Percentiles rank a stretch among this genome's conserved stretches.
Evolutionary conservation across 257 asterid species (phyloP).

Genomic region (Leonotis leonurus): DNA sequence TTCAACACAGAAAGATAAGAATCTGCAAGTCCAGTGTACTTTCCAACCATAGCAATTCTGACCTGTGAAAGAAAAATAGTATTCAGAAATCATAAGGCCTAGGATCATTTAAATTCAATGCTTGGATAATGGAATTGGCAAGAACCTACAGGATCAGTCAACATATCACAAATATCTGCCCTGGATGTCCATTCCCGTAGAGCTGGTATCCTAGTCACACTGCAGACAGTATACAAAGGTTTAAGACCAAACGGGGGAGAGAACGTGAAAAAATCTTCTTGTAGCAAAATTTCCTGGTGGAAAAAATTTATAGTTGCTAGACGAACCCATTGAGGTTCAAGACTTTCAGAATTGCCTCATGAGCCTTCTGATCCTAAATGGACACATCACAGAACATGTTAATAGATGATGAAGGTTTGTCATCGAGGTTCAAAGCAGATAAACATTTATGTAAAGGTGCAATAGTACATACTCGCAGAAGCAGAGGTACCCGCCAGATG

Average conservation of each 20-base stretch:
- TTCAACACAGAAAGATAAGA: slow-evolving; percentile 71
- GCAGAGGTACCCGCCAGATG: slow-evolving; percentile 86
- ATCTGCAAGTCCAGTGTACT: slow-evolving; percentile 74
- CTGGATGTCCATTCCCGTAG: slow-evolving; percentile 77
- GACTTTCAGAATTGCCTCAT: slow-evolving; percentile 81
- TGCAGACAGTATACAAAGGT: slow-evolving; percentile 17
- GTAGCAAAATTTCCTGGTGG: slow-evolving; percentile 2
- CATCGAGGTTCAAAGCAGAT: slow-evolving; percentile 3
- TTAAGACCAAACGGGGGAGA: background rate
- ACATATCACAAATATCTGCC: slow-evolving; percentile 61
- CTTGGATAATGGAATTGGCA: slow-evolving; percentile 8
- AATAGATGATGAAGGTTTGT: background rate
- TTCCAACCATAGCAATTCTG: slow-evolving; percentile 82
- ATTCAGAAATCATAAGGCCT: slow-evolving; percentile 5
- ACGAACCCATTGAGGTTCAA: slow-evolving; percentile 64
- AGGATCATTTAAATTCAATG: slow-evolving; percentile 1
- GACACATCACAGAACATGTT: slow-evolving; percentile 6
- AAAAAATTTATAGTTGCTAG: slow-evolving; percentile 11
- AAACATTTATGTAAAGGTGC: slow-evolving; percentile 1
- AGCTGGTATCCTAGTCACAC: slow-evolving; percentile 54
- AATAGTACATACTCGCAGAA: slow-evolving; percentile 51
- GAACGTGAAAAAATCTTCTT: slow-evolving; percentile 1
- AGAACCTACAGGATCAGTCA: slow-evolving; percentile 65
- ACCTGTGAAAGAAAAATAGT: slow-evolving; percentile 36
- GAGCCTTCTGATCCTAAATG: slow-evolving; percentile 82